Percentiles rank a stretch among this genome's conserved stretches.
phyloP scores from a whole-genome alignment of 495 filamentous ascomycete genomes.

The Penicillium canariense region DNA sequence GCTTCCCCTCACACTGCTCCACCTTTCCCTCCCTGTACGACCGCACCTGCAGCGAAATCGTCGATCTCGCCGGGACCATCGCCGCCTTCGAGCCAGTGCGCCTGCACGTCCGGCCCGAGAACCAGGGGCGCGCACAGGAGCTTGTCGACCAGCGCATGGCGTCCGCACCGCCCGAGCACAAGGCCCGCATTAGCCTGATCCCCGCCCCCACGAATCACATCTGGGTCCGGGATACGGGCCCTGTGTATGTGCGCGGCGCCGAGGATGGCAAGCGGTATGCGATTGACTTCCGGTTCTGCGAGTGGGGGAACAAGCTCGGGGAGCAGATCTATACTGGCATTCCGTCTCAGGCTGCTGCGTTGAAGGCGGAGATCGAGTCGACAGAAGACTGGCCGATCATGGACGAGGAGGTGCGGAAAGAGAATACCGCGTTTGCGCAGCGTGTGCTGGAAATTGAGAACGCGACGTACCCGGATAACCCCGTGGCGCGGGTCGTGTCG shows the following conservation, averaged over 20 bases:
- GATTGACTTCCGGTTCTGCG: constrained; percentile 34
- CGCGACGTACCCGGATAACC: neutral
- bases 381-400: constrained; percentile 24
- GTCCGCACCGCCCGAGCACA: neutral
- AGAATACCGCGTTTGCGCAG: constrained; percentile 30
- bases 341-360: constrained; percentile 6
- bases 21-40: constrained; percentile 24
- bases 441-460: constrained; percentile 25
- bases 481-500: constrained; percentile 21
- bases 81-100: constrained; percentile 36
- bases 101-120: constrained; percentile 30
- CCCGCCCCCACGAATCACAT: constrained; percentile 29
- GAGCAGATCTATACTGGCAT: constrained; percentile 18
- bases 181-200: constrained; percentile 21
- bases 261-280: constrained; percentile 22
- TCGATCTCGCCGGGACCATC: constrained; percentile 30
- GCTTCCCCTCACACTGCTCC: constrained; percentile 33
- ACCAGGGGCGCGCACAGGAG: constrained; percentile 13
- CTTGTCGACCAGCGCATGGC: constrained; percentile 16
- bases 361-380: neutral
- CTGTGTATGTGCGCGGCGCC: constrained; percentile 30
- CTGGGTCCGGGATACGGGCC: constrained; percentile 39
- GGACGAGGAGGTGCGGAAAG: constrained; percentile 7
- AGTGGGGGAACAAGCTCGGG: constrained; percentile 32
- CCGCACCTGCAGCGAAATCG: constrained; percentile 28